Conservation (phyloP, 2,329 filamentous ascomycete genomes). For the Corynespora cassiicola region DNA sequence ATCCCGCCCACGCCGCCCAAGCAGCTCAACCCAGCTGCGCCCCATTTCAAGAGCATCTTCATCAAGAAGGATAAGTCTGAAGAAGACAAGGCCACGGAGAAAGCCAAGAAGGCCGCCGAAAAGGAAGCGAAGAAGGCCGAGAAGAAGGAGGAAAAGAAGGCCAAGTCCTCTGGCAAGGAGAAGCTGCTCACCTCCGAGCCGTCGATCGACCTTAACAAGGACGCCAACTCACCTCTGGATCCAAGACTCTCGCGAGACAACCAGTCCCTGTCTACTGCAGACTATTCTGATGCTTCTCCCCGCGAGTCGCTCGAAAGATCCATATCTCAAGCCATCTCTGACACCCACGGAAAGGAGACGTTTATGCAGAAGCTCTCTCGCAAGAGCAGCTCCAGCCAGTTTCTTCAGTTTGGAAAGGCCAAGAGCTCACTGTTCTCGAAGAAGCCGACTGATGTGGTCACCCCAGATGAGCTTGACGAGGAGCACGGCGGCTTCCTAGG, state of each 20-base stretch:
- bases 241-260: constrained; percentile 51
- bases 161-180: constrained; percentile 40
- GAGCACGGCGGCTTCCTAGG: constrained; percentile 30
- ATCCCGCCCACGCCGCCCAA: constrained; percentile 57
- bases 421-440: constrained; percentile 41
- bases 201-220: constrained; percentile 25
- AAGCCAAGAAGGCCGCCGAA: constrained; percentile 36
- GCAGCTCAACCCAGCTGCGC: constrained; percentile 83
- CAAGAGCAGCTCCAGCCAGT: constrained; percentile 55
- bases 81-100: constrained; percentile 41
- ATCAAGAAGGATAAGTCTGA: constrained; percentile 35
- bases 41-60: constrained; percentile 81
- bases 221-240: constrained; percentile 32
- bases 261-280: constrained; percentile 51
- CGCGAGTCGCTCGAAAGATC: constrained; percentile 50
- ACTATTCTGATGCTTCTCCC: constrained; percentile 42
- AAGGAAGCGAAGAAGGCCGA: constrained; percentile 47
- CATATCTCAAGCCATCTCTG: constrained; percentile 44
- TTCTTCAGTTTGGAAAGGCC: constrained; percentile 49
- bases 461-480: constrained; percentile 48
- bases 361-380: constrained; percentile 59
- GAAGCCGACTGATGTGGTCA: constrained; percentile 41
- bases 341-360: constrained; percentile 50
- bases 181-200: constrained; percentile 31
- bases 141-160: constrained; percentile 34